Evolutionary conservation across 2,329 filamentous ascomycete genomes (phyloP).

Genomic region (Alternaria sp.): DNA sequence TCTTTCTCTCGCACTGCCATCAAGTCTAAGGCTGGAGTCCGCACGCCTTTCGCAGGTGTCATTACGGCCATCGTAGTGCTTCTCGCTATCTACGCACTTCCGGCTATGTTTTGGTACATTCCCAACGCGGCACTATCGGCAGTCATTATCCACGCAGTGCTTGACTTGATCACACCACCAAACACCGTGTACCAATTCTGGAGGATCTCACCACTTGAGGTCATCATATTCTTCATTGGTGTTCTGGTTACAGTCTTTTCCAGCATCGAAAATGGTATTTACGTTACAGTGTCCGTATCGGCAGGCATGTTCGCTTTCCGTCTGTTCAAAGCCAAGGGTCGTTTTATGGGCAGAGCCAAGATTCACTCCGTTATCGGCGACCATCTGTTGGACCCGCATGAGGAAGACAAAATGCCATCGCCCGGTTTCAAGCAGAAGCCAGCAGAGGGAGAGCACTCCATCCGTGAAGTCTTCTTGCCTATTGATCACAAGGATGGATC

Average conservation of each 20-base stretch:
- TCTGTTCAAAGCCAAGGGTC: slow-evolving; percentile 80
- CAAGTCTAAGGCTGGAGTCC: slow-evolving; percentile 94
- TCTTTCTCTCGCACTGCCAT: slow-evolving; percentile 97
- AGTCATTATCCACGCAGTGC: slow-evolving; percentile 96
- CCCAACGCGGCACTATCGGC: slow-evolving; percentile 81
- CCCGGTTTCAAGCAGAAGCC: slow-evolving; percentile 27
- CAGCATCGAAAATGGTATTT: slow-evolving; percentile 91
- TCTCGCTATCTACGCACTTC: slow-evolving; percentile 87
- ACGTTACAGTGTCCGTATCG: slow-evolving; percentile 81
- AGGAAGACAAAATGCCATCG: slow-evolving; percentile 33
- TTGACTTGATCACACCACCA: slow-evolving; percentile 89
- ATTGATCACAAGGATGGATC: slow-evolving; percentile 87
- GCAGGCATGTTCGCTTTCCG: slow-evolving; percentile 82
- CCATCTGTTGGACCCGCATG: slow-evolving; percentile 64
- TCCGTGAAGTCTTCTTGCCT: slow-evolving; percentile 85
- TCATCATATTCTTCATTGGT: slow-evolving; percentile 91
- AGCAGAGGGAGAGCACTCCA: slow-evolving; percentile 52
- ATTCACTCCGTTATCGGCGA: slow-evolving; percentile 88
- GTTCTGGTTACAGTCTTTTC: slow-evolving; percentile 90
- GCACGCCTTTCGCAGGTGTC: slow-evolving; percentile 88
- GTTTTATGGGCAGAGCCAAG: slow-evolving; percentile 83
- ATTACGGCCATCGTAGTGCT: slow-evolving; percentile 88
- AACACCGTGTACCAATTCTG: slow-evolving; percentile 96
- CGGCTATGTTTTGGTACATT: slow-evolving; percentile 94
- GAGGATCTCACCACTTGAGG: slow-evolving; percentile 88